Base-by-base conservation (phyloP, 805 yeast species). In the Debaryomyces castellii region DNA sequence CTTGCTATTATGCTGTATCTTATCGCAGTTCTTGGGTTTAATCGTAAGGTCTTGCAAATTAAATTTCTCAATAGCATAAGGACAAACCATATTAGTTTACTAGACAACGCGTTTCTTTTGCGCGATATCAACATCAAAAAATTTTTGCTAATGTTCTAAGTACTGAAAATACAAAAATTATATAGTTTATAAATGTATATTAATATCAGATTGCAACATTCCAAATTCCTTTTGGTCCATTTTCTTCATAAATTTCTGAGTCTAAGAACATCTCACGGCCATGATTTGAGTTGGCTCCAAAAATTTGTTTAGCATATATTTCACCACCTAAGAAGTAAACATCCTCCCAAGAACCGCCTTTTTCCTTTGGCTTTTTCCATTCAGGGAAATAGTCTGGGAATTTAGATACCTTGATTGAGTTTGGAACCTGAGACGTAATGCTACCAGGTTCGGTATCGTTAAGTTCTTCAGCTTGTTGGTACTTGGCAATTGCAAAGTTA, bases 341-440 rank as follows among this genome's bases (percentile, higher is more conserved):
- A 53, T 88, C 90, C 47, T 85, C 83, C 78, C 77, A 72, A 22
- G 85, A 84, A 1, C 92, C 90, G 32, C 67, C 66, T 36, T 48
- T 55, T 23, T 67, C 74, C 57, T 70, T 70, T 6, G 77, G 74
- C 49, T 65, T 62, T 67, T 91, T 91, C 97, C 97, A 92, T 53
- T 89, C 96, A 1, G 96, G 88, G 67, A 92, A 92, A 64, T 92
- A 91, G 45, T 92, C 98, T 0, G 97, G 95, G 63, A 81, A 77
- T 56, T 85, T 84, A 21, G 83, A 81, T 41, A 82, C 60, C 52
- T 78, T 81, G 45, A 91, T 77, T 11, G 82, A 73, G n/a, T 83
- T 81, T 18, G 97, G 98, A 2, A 85, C 90, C 67, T 92, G 98
- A 41, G 75, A 51, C 49, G 60, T 47, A 50, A 58, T 52, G 51